Evolutionary conservation across 164 flowering plant genomes (phyloP).

Genomic region (Houttuynia cordata): DNA sequence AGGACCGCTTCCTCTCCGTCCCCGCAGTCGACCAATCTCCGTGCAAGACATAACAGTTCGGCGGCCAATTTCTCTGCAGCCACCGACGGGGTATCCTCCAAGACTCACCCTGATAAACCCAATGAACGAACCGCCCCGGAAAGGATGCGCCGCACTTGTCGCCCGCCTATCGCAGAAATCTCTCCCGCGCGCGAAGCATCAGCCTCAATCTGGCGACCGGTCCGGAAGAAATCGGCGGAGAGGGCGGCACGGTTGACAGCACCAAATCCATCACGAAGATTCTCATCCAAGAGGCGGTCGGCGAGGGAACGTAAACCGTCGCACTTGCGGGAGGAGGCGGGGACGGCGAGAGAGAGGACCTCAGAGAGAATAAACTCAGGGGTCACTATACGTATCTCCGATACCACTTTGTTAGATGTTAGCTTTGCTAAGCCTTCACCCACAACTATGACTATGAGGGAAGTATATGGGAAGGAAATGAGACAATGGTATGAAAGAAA

Average conservation of each 20-base stretch:
- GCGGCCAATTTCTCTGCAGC: slow-evolving; percentile 73
- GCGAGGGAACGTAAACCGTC: slow-evolving; percentile 59
- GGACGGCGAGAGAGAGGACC: slow-evolving; percentile 42
- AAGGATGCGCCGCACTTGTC: background rate
- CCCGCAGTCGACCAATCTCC: slow-evolving; percentile 54
- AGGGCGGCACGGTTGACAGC: slow-evolving; percentile 51
- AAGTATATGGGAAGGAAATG: too few species aligned
- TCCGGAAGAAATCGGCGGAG: slow-evolving; percentile 43
- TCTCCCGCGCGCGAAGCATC: background rate
- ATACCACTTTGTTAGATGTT: too few species aligned
- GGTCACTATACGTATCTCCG: too few species aligned
- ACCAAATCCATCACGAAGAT: slow-evolving; percentile 25
- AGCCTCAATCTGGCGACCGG: slow-evolving; percentile 38
- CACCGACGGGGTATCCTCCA: background rate
- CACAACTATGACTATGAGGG: too few species aligned
- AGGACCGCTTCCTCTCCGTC: slow-evolving; percentile 41
- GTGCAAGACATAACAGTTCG: slow-evolving; percentile 74
- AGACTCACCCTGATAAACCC: slow-evolving; percentile 10
- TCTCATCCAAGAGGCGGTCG: slow-evolving; percentile 62
- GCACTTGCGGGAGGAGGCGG: slow-evolving; percentile 70
- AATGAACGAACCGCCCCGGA: slow-evolving; percentile 3
- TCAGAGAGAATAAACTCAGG: too few species aligned
- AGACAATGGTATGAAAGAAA: too few species aligned
- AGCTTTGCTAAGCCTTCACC: too few species aligned
- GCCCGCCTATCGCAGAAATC: background rate